Percentiles rank a stretch among this genome's conserved stretches.
Evolutionary conservation across 2,329 filamentous ascomycete genomes (phyloP).

Genomic region (Phyllosticta citrichinensis): DNA sequence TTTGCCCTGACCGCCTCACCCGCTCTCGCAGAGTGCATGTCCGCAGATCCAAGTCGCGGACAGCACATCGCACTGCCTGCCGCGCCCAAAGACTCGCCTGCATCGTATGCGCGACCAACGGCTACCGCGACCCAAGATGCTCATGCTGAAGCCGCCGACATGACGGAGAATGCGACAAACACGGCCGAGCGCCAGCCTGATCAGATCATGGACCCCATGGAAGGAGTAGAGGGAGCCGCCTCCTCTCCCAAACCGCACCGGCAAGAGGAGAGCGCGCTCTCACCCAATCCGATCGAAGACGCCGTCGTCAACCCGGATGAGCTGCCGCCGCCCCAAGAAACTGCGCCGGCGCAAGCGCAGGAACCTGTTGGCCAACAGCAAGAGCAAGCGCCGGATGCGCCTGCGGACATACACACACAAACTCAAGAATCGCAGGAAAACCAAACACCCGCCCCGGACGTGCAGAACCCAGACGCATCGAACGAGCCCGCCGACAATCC

Average conservation of each 20-base stretch:
- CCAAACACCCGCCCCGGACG: not conserved
- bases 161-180: conserved; percentile 10
- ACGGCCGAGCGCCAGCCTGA: not conserved
- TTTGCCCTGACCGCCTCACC: not conserved
- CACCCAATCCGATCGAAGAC: not conserved
- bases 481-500: not conserved
- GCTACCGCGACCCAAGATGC: conserved; percentile 11
- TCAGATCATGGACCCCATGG: not conserved
- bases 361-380: not conserved
- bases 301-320: not conserved
- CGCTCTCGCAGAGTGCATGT: not conserved
- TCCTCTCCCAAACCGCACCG: not conserved
- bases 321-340: conserved; percentile 3
- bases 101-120: conserved; percentile 6
- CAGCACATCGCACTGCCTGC: not conserved
- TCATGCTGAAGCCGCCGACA: conserved; percentile 11
- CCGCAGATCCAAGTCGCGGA: not conserved
- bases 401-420: conserved; percentile 1
- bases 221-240: not conserved
- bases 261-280: not conserved
- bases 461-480: not conserved
- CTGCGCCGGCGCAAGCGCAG: not conserved
- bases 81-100: not conserved
- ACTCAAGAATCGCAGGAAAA: conserved; percentile 4
- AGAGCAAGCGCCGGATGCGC: conserved; percentile 1